Evolutionary conservation across 78 protist species (phyloP).

Genomic region (Tieghemostelium lacteum): DNA sequence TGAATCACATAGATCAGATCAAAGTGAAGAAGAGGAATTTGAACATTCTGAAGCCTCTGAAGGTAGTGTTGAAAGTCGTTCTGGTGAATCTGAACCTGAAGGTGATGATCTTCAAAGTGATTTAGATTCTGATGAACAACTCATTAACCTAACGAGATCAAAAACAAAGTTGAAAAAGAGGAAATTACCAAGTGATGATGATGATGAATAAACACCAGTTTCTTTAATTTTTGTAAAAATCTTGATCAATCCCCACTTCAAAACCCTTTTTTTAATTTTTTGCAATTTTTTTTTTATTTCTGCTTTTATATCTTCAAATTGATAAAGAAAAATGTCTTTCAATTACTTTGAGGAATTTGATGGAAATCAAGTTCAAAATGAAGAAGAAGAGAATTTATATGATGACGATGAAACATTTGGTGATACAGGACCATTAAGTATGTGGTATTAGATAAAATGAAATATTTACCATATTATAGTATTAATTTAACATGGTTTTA

Average conservation of each 20-base stretch:
- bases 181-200: background rate
- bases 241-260: no score
- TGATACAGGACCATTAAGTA: constrained; percentile 79
- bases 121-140: background rate
- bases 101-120: background rate
- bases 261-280: no score
- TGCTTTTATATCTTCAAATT: no score
- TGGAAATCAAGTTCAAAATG: background rate
- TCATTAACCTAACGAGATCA: background rate
- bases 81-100: background rate
- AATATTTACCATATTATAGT: no score
- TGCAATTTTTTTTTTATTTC: no score
- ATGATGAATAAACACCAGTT: background rate
- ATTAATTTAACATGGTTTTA: no score
- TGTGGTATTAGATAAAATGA: background rate
- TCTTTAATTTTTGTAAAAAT: no score
- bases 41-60: background rate
- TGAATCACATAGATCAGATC: background rate
- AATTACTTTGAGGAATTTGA: constrained; percentile 46
- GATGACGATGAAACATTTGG: constrained; percentile 81
- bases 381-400: constrained; percentile 22
- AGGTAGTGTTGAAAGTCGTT: background rate
- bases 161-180: background rate
- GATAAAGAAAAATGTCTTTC: no score
- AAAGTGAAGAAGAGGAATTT: background rate